Conservation (phyloP, 768 basidiomycete genomes). For the Mrakia blollopis region DNA sequence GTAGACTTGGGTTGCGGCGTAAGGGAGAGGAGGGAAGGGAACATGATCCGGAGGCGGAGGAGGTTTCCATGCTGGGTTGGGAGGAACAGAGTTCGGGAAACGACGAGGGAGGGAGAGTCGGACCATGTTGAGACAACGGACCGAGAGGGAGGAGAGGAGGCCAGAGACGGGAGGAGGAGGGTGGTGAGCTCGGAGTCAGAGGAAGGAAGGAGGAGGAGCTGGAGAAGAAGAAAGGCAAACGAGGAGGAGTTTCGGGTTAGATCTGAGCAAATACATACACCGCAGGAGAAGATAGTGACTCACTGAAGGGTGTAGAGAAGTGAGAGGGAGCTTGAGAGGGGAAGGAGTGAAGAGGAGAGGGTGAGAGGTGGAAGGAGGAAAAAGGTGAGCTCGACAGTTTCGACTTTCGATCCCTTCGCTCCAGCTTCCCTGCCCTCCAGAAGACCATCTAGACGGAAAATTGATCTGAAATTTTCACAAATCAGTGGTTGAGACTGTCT, state of each 20-base stretch:
- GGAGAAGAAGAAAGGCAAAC: neutral
- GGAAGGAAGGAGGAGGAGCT: neutral
- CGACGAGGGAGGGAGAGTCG: constrained; percentile 13
- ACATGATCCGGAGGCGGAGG: neutral
- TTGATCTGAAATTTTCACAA: no score
- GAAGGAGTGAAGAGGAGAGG: neutral
- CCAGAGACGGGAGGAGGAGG: neutral
- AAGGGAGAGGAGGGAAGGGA: constrained; percentile 13
- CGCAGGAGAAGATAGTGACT: no score
- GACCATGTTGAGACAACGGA: constrained; percentile 1
- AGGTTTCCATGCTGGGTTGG: constrained; percentile 26
- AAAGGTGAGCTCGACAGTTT: neutral
- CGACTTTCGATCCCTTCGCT: neutral
- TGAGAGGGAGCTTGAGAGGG: neutral
- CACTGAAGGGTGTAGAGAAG: neutral
- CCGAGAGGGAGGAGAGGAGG: neutral
- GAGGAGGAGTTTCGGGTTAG: neutral
- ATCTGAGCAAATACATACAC: no score
- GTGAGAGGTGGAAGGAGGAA: neutral
- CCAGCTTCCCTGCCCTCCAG: neutral
- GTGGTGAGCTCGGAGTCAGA: no score
- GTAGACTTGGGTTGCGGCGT: constrained; percentile 1
- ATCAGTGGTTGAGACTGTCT: no score
- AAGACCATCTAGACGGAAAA: no score
- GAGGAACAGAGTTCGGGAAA: neutral